Evolutionary conservation across 176 grass and related monocot species (phyloP).

Genomic region (Musa itinerans): DNA sequence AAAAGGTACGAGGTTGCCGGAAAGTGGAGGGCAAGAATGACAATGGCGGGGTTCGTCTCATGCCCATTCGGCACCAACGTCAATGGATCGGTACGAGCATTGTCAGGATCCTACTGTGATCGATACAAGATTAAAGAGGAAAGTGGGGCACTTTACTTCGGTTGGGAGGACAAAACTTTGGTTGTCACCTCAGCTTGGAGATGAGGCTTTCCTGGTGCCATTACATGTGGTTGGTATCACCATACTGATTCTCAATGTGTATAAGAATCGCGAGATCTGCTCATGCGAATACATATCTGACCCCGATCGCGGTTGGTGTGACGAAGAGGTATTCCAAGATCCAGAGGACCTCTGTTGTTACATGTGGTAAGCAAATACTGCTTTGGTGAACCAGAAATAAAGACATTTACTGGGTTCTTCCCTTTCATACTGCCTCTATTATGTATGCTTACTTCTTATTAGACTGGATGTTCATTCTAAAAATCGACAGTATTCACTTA

Average conservation of each 20-base stretch:
- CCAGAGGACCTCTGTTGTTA: neutral
- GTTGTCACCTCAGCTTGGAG: constrained; percentile 84
- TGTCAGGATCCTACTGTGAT: constrained; percentile 64
- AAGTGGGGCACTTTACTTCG: constrained; percentile 64
- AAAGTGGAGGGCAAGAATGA: constrained; percentile 93
- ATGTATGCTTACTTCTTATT: neutral
- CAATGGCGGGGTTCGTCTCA: constrained; percentile 74
- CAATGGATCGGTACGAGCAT: constrained; percentile 38
- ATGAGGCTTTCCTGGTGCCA: constrained; percentile 24
- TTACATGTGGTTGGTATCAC: neutral
- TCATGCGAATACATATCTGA: neutral
- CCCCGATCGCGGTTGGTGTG: neutral
- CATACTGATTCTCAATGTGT: neutral
- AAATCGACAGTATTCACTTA: neutral
- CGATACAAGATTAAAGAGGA: constrained; percentile 72
- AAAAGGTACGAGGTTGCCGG: constrained; percentile 81
- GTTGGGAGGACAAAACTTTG: constrained; percentile 82
- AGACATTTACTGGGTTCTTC: neutral
- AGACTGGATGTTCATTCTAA: too few species aligned
- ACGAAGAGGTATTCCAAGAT: too few species aligned
- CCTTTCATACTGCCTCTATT: neutral
- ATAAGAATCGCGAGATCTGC: neutral
- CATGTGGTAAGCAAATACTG: neutral
- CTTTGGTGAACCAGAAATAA: neutral
- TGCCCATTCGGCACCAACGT: constrained; percentile 54